phyloP scores from a whole-genome alignment of 2,329 filamentous ascomycete species.

The Phialocephala subalpina region DNA sequence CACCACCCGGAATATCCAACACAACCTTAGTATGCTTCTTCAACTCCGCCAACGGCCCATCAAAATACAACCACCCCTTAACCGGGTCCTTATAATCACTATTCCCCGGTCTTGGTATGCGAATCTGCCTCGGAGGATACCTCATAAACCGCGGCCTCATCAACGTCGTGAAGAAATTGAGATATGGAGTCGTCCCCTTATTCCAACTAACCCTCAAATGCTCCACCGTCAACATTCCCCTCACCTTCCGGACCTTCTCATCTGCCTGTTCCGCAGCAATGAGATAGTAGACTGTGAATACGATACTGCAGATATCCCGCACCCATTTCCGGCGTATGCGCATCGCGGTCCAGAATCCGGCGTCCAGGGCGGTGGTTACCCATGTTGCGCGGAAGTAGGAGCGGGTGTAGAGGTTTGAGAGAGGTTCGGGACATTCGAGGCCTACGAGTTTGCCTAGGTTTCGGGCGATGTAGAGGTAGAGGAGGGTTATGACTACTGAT shows the following conservation, averaged over 20 bases:
- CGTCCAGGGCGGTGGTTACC: slow-evolving; percentile 93
- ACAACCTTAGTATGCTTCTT: slow-evolving; percentile 80
- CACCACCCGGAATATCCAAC: slow-evolving; percentile 90
- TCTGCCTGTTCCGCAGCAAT: slow-evolving; percentile 93
- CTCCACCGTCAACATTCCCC: slow-evolving; percentile 86
- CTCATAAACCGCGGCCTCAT: slow-evolving; percentile 81
- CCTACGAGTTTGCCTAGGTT: slow-evolving; percentile 95
- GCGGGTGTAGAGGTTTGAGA: slow-evolving; percentile 92
- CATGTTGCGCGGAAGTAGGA: slow-evolving; percentile 97
- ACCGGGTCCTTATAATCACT: slow-evolving; percentile 88
- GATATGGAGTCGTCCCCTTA: slow-evolving; percentile 88
- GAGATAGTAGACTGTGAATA: slow-evolving; percentile 91
- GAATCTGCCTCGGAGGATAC: slow-evolving; percentile 82
- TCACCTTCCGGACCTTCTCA: slow-evolving; percentile 92
- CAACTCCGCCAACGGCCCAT: slow-evolving; percentile 82
- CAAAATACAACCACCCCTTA: slow-evolving; percentile 91
- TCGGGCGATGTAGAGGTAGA: slow-evolving; percentile 89
- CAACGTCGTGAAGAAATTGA: slow-evolving; percentile 75
- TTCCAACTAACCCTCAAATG: slow-evolving; percentile 95
- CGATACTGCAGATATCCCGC: slow-evolving; percentile 80
- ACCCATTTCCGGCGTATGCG: slow-evolving; percentile 82
- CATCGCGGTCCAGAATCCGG: slow-evolving; percentile 99
- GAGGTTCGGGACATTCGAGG: slow-evolving; percentile 89
- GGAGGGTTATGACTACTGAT: slow-evolving; percentile 83
- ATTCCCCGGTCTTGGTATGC: slow-evolving; percentile 80